Conservation (phyloP, 2,329 filamentous ascomycete genomes). For the Verticillium isaacii region DNA sequence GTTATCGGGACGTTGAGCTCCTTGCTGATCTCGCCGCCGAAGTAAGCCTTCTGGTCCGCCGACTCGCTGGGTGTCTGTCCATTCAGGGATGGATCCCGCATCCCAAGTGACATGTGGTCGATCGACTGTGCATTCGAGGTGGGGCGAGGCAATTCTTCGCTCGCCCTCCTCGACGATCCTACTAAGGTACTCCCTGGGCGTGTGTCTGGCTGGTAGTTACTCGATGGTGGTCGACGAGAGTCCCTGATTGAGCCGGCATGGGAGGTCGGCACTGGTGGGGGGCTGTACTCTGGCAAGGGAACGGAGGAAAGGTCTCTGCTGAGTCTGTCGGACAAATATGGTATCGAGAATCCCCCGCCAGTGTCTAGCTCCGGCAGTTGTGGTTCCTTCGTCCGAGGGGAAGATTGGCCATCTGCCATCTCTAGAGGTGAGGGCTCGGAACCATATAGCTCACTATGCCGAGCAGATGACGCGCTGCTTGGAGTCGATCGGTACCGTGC, state of each 20-base stretch:
- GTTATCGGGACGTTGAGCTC: slow-evolving; percentile 37
- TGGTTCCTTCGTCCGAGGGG: slow-evolving; percentile 21
- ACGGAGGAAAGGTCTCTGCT: slow-evolving; percentile 23
- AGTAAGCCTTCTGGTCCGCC: slow-evolving; percentile 24
- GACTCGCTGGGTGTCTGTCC: slow-evolving; percentile 32
- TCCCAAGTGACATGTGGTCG: slow-evolving; percentile 40
- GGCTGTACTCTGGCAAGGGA: slow-evolving; percentile 44
- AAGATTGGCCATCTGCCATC: slow-evolving; percentile 2
- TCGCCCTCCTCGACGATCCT: slow-evolving; percentile 36
- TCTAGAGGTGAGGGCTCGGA: slow-evolving; percentile 26
- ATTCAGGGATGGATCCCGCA: slow-evolving; percentile 32
- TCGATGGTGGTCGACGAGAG: slow-evolving; percentile 24
- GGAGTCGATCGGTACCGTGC: slow-evolving; percentile 3
- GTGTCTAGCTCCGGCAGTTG: slow-evolving; percentile 48
- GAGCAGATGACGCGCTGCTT: slow-evolving; percentile 11
- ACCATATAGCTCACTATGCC: slow-evolving; percentile 19
- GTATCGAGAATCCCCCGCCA: slow-evolving; percentile 44
- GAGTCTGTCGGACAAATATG: slow-evolving; percentile 33
- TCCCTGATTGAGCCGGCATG: slow-evolving; percentile 23
- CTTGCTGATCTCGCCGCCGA: slow-evolving; percentile 21
- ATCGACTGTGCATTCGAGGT: slow-evolving; percentile 40
- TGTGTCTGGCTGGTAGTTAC: slow-evolving; percentile 36
- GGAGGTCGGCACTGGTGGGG: slow-evolving; percentile 42
- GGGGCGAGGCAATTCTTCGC: slow-evolving; percentile 38
- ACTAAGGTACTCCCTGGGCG: slow-evolving; percentile 37